These are phyloP conservation scores for Leucocoprinus sp. DNA, from an alignment of 768 basidiomycete species.

Conservation along the genomic window DNA sequence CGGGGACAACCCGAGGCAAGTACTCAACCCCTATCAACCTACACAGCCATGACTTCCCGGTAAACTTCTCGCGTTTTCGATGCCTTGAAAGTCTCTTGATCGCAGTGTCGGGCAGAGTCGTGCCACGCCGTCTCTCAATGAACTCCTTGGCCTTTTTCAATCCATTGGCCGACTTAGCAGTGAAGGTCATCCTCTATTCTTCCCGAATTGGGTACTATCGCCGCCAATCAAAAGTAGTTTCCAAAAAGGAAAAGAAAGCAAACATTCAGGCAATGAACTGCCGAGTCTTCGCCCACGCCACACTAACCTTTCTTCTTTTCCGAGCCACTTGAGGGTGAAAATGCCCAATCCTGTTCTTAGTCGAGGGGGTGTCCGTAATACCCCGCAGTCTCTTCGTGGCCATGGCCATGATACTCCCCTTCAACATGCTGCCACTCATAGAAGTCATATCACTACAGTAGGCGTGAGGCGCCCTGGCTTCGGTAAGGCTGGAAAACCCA, in stretches of 20 bases:
- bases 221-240: no score
- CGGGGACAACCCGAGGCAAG: background rate
- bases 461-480: conserved; percentile 57
- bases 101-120: no score
- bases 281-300: no score
- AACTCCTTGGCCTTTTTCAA: no score
- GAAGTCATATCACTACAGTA: conserved; percentile 34
- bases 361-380: conserved; percentile 4
- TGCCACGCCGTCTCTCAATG: no score
- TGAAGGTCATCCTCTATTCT: no score
- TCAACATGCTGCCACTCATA: background rate
- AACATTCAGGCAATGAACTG: no score
- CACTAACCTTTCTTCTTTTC: no score
- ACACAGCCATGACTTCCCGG: background rate
- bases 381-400: background rate
- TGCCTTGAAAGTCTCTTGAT: background rate
- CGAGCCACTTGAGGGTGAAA: no score
- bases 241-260: no score
- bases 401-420: background rate
- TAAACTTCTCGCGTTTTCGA: background rate
- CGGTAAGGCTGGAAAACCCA: conserved; percentile 29
- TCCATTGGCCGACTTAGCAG: no score
- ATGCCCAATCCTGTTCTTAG: conserved; percentile 6
- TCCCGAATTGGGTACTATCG: no score
- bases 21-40: background rate